Base-by-base conservation (phyloP, 2,329 filamentous ascomycete genomes). In the Karstenula rhodostoma region DNA sequence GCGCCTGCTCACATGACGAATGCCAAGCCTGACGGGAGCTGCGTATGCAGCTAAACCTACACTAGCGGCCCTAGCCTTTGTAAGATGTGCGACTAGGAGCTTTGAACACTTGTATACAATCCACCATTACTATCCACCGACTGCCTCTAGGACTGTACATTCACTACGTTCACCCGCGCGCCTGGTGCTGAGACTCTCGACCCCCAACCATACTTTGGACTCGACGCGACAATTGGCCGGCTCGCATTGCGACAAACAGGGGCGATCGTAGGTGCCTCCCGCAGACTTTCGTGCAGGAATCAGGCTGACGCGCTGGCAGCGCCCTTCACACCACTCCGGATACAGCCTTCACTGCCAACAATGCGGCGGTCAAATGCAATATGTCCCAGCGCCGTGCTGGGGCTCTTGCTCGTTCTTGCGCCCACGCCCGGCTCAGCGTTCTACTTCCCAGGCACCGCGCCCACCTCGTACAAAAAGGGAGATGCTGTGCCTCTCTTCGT, bases 391-490 rank as follows among this genome's bases (percentile, higher is more conserved):
- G 65, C 74, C 10, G 53, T 76, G 22, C 66, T 78, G 42, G 62
- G 25, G 7, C 53, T 59, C 33, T 65, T 78, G 22, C 62, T 79
- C 44, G 69, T 74, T 58, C 62, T 79, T 62, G 74, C 70, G 15
- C 73, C 78, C 19, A 60, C 67, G 12, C 72, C 73, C 29, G 64
- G 73, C 6, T 70, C 88, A 2, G 92, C 93, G 57, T 99, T 98
- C 83, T 99, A 99, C 81, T 91, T 99, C 43, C 95, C 94, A 40
- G 95, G 95, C 69, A 93, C 97, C 70, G 94, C 94, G 67, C 95
- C 95, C 23, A 96, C 93, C 46, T 94, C 94, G 58, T 99, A 99
- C 83, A 88, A 91, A 72, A 81, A 83, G 55, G 91, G 89, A 74
- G 91, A 95, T 70, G 82, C 82, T 27, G 95, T 99, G 25, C 92